phyloP scores from a whole-genome alignment of 2,329 filamentous ascomycete genomes.

The Zymoseptoria crescenta region DNA sequence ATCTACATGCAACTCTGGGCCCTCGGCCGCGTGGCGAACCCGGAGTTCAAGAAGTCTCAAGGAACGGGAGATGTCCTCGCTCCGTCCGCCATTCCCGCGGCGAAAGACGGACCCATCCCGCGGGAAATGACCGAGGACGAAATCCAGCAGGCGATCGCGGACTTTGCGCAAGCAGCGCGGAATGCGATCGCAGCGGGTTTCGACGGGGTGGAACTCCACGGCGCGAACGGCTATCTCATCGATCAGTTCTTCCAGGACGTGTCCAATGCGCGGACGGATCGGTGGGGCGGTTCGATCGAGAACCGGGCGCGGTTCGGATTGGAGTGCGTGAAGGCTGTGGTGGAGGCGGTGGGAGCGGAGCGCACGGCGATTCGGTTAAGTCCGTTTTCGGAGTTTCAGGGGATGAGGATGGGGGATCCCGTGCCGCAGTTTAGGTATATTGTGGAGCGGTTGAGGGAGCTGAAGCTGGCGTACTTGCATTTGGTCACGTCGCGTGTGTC shows the following conservation, averaged over 20 bases:
- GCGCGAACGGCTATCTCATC: conserved; percentile 45
- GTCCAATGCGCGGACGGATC: conserved; percentile 44
- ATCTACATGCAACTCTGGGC: conserved; percentile 42
- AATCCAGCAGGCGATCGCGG: conserved; percentile 30
- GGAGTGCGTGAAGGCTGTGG: conserved; percentile 45
- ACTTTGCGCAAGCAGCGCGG: conserved; percentile 39
- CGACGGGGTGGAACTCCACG: conserved; percentile 46
- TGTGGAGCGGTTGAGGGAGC: conserved; percentile 39
- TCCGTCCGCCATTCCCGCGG: conserved; percentile 24
- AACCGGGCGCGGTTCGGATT: conserved; percentile 50
- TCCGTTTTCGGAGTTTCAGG: conserved; percentile 53
- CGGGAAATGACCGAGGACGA: conserved; percentile 36
- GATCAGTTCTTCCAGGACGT: conserved; percentile 47
- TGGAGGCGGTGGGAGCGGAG: conserved; percentile 38
- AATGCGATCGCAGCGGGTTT: conserved; percentile 51
- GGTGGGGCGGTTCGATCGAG: conserved; percentile 45
- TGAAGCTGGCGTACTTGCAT: conserved; percentile 53
- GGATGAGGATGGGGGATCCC: conserved; percentile 55
- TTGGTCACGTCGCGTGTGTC: conserved; percentile 50
- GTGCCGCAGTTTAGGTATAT: conserved; percentile 54
- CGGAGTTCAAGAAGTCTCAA: conserved; percentile 16
- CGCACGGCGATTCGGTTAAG: conserved; percentile 48
- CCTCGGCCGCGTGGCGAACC: conserved; percentile 41
- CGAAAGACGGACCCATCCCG: conserved; percentile 13
- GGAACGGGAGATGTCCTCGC: conserved; percentile 22